A percentile compares a stretch with the other conserved stretches of the same genome.
Evolutionary conservation across 2,329 filamentous ascomycete species (phyloP).

Genomic region (Pseudogymnoascus pannorum): DNA sequence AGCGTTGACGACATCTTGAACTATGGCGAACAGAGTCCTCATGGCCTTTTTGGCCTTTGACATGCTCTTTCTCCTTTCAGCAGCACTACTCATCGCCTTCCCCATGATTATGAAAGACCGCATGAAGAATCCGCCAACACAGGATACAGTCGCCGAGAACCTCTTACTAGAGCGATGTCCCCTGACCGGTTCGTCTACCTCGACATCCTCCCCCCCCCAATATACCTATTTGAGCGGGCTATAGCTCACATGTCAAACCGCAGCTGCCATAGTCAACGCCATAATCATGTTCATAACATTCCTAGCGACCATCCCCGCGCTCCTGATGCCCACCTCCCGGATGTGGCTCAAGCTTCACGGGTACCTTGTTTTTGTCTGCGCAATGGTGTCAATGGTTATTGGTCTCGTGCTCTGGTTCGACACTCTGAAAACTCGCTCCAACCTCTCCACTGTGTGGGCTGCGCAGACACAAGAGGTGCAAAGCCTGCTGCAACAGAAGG

Average conservation of each 20-base stretch:
- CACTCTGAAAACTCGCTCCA: slow-evolving; percentile 60
- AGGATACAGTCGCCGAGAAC: slow-evolving; percentile 42
- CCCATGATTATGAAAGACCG: slow-evolving; percentile 42
- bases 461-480: slow-evolving; percentile 50
- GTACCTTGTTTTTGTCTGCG: slow-evolving; percentile 55
- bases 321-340: slow-evolving; percentile 58
- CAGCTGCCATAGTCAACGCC: slow-evolving; percentile 65
- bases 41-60: slow-evolving; percentile 43
- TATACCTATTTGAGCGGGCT: neutral
- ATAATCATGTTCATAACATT: slow-evolving; percentile 66
- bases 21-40: slow-evolving; percentile 45
- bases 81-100: slow-evolving; percentile 44
- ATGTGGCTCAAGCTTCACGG: slow-evolving; percentile 64
- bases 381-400: slow-evolving; percentile 56
- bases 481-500: slow-evolving; percentile 62
- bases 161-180: slow-evolving; percentile 46
- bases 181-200: slow-evolving; percentile 39
- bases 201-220: too few species aligned
- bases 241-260: neutral
- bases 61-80: slow-evolving; percentile 43
- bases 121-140: slow-evolving; percentile 34
- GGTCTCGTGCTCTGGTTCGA: slow-evolving; percentile 66
- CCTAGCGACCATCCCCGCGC: slow-evolving; percentile 60
- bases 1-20: neutral
- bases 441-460: slow-evolving; percentile 55